A percentile compares a stretch with the other conserved stretches of the same genome.
Evolutionary conservation across 345 rosid genomes (phyloP).

Genomic region (Streptanthus diversifolius): DNA sequence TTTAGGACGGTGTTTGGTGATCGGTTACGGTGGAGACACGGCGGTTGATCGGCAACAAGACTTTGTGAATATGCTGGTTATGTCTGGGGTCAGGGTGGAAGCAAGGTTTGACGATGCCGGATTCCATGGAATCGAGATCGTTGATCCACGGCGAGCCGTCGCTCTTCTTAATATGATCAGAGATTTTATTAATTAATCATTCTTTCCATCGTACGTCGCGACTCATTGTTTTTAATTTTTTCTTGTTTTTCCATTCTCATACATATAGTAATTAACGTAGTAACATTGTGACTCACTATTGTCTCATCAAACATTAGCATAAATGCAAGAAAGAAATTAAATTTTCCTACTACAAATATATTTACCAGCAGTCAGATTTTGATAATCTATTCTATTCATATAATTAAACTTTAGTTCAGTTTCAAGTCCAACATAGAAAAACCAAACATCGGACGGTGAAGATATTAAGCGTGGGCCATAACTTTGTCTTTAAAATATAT

Average conservation of each 20-base stretch:
- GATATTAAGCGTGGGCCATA: neutral
- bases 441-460: neutral
- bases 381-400: no score
- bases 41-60: conserved; percentile 36
- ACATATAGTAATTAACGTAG: no score
- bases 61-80: conserved; percentile 32
- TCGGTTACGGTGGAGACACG: conserved; percentile 37
- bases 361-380: no score
- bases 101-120: conserved; percentile 41
- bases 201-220: neutral
- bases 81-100: conserved; percentile 36
- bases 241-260: neutral
- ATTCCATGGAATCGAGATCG: conserved; percentile 36
- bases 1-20: conserved; percentile 36
- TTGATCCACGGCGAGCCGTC: conserved; percentile 35
- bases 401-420: no score
- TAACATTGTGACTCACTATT: no score
- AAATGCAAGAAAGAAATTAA: no score
- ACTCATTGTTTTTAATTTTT: no score
- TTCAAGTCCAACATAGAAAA: neutral
- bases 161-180: conserved; percentile 33
- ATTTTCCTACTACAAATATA: no score
- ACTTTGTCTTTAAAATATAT: neutral
- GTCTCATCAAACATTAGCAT: no score
- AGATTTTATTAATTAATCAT: conserved; percentile 30